phyloP scores from a whole-genome alignment of 169 alveolate genomes.

The Besnoitia besnoiti region DNA sequence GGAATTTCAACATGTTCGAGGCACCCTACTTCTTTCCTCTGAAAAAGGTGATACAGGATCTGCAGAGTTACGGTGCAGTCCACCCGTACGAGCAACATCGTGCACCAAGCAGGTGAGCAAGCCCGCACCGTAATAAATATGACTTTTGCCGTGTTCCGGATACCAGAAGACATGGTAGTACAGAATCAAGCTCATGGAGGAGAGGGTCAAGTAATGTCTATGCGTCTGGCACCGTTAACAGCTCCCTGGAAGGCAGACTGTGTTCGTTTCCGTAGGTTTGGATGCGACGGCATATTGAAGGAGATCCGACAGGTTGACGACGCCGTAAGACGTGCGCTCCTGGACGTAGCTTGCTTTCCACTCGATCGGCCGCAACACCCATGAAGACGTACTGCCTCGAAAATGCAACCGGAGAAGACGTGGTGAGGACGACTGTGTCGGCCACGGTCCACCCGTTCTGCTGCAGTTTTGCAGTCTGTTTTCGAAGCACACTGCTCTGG shows the following conservation, averaged over 20 bases:
- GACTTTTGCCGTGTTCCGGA: no score
- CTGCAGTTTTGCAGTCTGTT: no score
- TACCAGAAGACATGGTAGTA: no score
- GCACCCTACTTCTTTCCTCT: constrained; percentile 49
- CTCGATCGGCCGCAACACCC: neutral
- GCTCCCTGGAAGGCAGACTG: no score
- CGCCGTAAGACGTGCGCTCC: neutral
- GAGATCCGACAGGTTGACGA: constrained; percentile 7
- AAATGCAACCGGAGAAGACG: no score
- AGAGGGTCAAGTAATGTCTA: neutral
- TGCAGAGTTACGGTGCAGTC: constrained; percentile 1
- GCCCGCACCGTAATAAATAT: neutral
- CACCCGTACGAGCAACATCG: constrained; percentile 21
- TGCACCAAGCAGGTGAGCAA: neutral
- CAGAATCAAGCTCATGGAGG: neutral
- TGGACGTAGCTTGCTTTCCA: neutral
- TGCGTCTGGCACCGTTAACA: neutral
- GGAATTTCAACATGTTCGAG: constrained; percentile 1
- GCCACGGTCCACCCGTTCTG: no score
- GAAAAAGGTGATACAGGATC: constrained; percentile 40
- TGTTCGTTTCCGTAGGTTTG: neutral
- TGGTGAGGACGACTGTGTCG: no score
- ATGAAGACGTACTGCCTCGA: neutral
- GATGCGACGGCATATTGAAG: neutral
- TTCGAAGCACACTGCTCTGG: no score